Evolutionary conservation across 2,329 filamentous ascomycete genomes (phyloP).

Genomic region (Trichoderma koningii): DNA sequence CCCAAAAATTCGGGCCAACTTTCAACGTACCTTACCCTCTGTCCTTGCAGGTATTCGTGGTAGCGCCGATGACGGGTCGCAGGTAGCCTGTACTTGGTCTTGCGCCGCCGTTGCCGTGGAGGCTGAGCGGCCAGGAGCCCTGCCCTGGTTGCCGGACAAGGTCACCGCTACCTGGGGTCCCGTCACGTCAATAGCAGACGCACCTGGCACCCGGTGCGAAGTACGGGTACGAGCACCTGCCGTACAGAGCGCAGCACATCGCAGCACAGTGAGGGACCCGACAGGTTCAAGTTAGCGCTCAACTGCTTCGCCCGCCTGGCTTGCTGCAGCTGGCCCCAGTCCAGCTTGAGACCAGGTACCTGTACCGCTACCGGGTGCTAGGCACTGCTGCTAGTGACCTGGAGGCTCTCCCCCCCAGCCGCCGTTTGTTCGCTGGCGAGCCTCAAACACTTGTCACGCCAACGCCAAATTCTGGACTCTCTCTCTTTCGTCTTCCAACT

Average conservation of each 20-base stretch:
- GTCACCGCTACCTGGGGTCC: constrained; percentile 22
- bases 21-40: too few relatives aligned
- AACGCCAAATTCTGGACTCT: constrained; percentile 24
- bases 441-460: constrained; percentile 21
- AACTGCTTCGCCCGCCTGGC: constrained; percentile 16
- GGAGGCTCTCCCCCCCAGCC: constrained; percentile 13
- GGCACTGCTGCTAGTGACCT: too few relatives aligned
- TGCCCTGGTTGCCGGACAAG: constrained; percentile 20
- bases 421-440: constrained; percentile 26
- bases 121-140: constrained; percentile 22
- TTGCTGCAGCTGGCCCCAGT: constrained; percentile 16
- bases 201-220: constrained; percentile 14
- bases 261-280: too few relatives aligned
- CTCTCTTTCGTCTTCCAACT: constrained; percentile 8
- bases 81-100: constrained; percentile 24
- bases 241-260: too few relatives aligned
- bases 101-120: constrained; percentile 19
- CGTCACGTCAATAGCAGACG: constrained; percentile 20
- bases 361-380: too few relatives aligned
- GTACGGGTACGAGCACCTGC: too few relatives aligned
- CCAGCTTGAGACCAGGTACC: neutral
- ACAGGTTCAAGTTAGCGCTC: neutral
- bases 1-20: too few relatives aligned
- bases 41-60: neutral
- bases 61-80: neutral